phyloP scores from a whole-genome alignment of 2,329 filamentous ascomycete species.

The Moelleriella libera region DNA sequence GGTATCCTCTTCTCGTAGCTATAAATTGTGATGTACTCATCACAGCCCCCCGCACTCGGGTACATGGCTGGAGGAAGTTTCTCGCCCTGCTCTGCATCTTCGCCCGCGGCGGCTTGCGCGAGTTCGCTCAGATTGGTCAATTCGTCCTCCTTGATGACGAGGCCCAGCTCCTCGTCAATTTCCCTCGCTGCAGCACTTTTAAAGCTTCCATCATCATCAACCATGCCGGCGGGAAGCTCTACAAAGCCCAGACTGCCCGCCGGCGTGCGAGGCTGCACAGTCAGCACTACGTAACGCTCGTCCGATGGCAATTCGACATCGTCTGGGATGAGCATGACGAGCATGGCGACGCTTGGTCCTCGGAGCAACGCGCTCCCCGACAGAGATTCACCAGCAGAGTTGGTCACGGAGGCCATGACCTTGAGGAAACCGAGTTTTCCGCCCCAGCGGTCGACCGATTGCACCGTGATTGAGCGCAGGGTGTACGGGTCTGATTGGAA shows the following conservation, averaged over 20 bases:
- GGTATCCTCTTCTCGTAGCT: slow-evolving; percentile 4
- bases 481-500: too few species aligned
- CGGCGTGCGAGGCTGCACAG: slow-evolving; percentile 37
- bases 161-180: slow-evolving; percentile 44
- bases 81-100: neutral
- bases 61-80: too few species aligned
- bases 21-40: slow-evolving; percentile 46
- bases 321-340: slow-evolving; percentile 40
- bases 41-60: slow-evolving; percentile 33
- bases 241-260: too few species aligned
- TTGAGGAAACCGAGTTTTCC: too few species aligned
- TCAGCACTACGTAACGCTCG: slow-evolving; percentile 43
- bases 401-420: too few species aligned
- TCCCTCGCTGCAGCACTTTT: slow-evolving; percentile 43
- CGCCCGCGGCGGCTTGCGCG: slow-evolving; percentile 15
- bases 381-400: too few species aligned
- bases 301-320: slow-evolving; percentile 22
- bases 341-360: slow-evolving; percentile 43
- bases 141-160: slow-evolving; percentile 32
- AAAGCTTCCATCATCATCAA: too few species aligned
- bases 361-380: too few species aligned
- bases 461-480: too few species aligned
- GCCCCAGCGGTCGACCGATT: too few species aligned
- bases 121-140: slow-evolving; percentile 38
- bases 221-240: too few species aligned